Base-by-base conservation (phyloP, 2,329 filamentous ascomycete genomes). In the Verticillium nonalfalfae region DNA sequence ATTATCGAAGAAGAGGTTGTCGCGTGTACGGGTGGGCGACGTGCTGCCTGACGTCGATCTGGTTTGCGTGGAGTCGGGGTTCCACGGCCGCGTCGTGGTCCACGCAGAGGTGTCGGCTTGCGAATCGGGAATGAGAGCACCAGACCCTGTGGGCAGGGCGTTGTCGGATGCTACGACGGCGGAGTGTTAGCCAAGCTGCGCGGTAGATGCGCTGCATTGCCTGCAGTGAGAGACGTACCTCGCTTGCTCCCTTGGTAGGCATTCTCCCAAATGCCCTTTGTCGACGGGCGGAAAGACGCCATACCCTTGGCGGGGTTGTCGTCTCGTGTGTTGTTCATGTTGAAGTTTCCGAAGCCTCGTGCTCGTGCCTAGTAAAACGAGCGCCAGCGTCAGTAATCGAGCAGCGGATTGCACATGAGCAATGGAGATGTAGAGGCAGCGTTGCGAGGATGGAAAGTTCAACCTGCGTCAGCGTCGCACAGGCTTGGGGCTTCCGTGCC, bases 101-200 rank as follows among this genome's bases (percentile, higher is more conserved):
- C 45, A 50, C n/a, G 69, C 73, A 86, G 88, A 90, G 56, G 81
- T 78, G 66, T 90, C 88, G 18, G 85, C 84, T 69, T 91, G 88
- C 10, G 89, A 90, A 52, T 86, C 85, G 55, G 85, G 81, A 63
- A 90, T 81, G 45, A 93, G 78, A 62, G 88, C 89, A 63, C 86
- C 82, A 6, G 89, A 91, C 57, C 89, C 90, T 3, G 85, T 71
- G 18, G 45, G 45, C 18, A 50, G 7, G 45, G 45, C 45, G 45
- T 50, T 50, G 45, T 50, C 45, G 26, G 45, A 50, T 50, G n/a
- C 45, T 50, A 18, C 71, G 57, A 73, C 70, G 68, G 63, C 68
- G 18, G 1, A 7, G 10, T 35, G 31, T 56, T 35, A 56, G 54
- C 54, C 15, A 15, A 18, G 34, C 14, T 38, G 33, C 54, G 33